Base-by-base conservation (phyloP, 768 basidiomycete species). In the Porpolomopsis calyptriformis region DNA sequence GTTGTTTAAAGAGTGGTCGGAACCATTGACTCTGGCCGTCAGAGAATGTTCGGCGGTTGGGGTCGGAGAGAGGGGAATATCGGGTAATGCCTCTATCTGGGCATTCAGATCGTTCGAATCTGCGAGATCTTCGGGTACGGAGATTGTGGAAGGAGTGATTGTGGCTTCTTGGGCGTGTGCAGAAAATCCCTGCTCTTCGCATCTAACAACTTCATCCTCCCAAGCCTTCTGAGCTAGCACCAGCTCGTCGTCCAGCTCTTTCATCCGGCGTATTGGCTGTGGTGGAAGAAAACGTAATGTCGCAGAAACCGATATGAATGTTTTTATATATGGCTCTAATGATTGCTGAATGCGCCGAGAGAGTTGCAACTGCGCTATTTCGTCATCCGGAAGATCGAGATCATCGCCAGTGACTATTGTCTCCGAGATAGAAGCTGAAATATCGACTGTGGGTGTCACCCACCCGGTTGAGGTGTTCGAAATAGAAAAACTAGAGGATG, bases 221-320 rank as follows among this genome's bases (percentile, higher is more conserved):
- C 89, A 91, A 20, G 74, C 81, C 40, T 71, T 70, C 56, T 83
- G 85, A 12, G 81, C 75, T 23, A 70, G 68, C 26, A 72, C 66
- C n/a, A 94, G 72, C 46, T 81, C 72, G 19, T 82, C 76, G 55
- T 98, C 92, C 4, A 97, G 68, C 53, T 87, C 82, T 55, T 86
- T 84, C 90, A 98, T 96, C 38, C 76, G 75, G 2, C 76, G 70
- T 33, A 99, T 76, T 5, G 92, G 85, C 57, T 88, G 83, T 3
- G 96, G 96, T 19, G 94, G 91, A 11, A 83, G 87, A 60, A 96
- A 96, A 4, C 89, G 78, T 39, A 97, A 68, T 0, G 92, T 90
- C 0, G 93, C 85, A 2, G 93, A 97, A 35, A 91, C 87, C 1
- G 96, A 98, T 24, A 97, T 85, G 57, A 91, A 90, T 1, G 87